Base-by-base conservation (phyloP, 2,329 filamentous ascomycete species). In the Pseudopyrenochaeta lycopersici region DNA sequence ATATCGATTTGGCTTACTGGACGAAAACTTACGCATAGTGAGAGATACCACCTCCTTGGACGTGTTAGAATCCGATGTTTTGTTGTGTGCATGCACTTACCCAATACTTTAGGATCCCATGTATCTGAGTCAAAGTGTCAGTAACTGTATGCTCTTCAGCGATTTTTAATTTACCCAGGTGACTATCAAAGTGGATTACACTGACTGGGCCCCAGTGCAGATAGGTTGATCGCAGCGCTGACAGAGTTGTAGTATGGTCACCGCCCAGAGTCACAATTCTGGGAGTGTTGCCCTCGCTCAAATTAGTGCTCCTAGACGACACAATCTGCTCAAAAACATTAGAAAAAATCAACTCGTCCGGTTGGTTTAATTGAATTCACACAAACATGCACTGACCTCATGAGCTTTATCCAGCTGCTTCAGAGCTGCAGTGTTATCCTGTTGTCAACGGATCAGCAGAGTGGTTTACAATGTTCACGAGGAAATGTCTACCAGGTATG, bases 151-250 rank as follows among this genome's bases (percentile, higher is more conserved):
- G 9, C 6, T 30, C 2, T 9, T 3, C n/a, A 2, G 7, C n/a
- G 5, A 17, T 7, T 3, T 17, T 35, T 7, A 10, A 39, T 65
- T 54, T 62, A 74, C 74, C 80, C 53, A 84, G 69, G 62, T 84
- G 82, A 39, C 78, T 81, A 62, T 85, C 83, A 59, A 85, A 85
- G 66, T 85, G 82, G n/a, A 85, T 84, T 5, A 85, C 82, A 56
- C 81, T 84, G 2, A 85, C 80, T 12, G 77, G 67, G 1, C 82
- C 84, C 81, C 82, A 88, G 46, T 78, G 76, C 3, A 77, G 55
- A 58, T 78, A 69, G 0, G 81, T 79, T 2, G 82, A 83, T 45
- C 83, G 69, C 58, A 85, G 63, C 0, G 82, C 82, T 2, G 81
- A 79, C 5, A 85, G 70, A 0, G 83, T 85, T 0, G 82, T 85